Evolutionary conservation across 192 early-diverging fungal species (phyloP).

Genomic region (Entomortierella chlamydospora): DNA sequence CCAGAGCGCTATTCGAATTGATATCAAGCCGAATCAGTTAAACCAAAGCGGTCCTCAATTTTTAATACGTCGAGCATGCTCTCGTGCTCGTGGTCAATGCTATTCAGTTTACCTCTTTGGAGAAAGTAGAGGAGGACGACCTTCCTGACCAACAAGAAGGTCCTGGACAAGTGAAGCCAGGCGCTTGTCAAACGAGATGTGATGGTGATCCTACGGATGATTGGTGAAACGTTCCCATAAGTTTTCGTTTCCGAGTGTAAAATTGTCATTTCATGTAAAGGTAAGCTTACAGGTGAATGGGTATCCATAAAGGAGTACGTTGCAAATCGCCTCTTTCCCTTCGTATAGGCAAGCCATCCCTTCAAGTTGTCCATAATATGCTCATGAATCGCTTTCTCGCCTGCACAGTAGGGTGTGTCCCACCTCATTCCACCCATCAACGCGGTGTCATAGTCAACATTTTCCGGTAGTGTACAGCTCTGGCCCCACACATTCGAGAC

Average conservation of each 20-base stretch:
- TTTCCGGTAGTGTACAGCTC: slow-evolving; percentile 28
- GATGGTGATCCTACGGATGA: slow-evolving; percentile 41
- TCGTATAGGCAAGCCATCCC: slow-evolving; percentile 35
- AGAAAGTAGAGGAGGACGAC: slow-evolving; percentile 31
- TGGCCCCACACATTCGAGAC: slow-evolving; percentile 30
- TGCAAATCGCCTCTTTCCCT: slow-evolving; percentile 36
- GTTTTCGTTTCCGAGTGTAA: too few species aligned
- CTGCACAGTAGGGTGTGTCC: slow-evolving; percentile 50
- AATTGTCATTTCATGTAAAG: background rate
- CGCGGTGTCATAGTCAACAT: slow-evolving; percentile 20
- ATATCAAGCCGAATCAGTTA: background rate
- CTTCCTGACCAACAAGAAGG: slow-evolving; percentile 32
- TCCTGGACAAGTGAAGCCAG: slow-evolving; percentile 16
- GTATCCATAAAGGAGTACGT: slow-evolving; percentile 53
- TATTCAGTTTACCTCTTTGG: slow-evolving; percentile 29
- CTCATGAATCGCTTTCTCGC: slow-evolving; percentile 48
- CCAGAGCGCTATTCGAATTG: slow-evolving; percentile 21
- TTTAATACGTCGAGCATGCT: too few species aligned
- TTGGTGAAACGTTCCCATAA: too few species aligned
- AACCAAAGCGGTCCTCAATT: background rate
- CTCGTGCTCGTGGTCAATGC: too few species aligned
- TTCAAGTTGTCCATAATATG: slow-evolving; percentile 49
- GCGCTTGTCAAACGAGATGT: slow-evolving; percentile 41
- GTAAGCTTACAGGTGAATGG: slow-evolving; percentile 43
- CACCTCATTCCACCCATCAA: slow-evolving; percentile 53